phyloP scores from a whole-genome alignment of 208 protist genomes.

The Acanthamoeba divionensis region DNA sequence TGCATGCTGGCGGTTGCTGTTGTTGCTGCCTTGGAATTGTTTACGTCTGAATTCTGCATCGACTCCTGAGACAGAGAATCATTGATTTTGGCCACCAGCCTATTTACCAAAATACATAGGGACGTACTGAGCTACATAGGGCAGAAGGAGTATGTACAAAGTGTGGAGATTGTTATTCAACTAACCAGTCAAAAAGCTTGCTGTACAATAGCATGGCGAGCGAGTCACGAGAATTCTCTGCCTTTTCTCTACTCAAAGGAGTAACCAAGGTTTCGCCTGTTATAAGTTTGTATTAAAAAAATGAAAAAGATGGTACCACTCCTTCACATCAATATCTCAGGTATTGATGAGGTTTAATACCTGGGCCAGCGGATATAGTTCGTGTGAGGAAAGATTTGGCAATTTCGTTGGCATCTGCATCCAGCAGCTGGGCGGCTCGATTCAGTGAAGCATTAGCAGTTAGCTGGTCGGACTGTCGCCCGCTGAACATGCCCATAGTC shows the following conservation, averaged over 20 bases:
- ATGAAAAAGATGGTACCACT: no score
- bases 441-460: slow-evolving; percentile 34
- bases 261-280: slow-evolving; percentile 23
- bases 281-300: no score
- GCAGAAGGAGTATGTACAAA: slow-evolving; percentile 75
- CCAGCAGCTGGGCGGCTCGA: slow-evolving; percentile 3
- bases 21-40: slow-evolving; percentile 79
- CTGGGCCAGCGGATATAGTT: no score
- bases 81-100: slow-evolving; percentile 80
- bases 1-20: no score
- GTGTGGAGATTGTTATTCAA: slow-evolving; percentile 72
- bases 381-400: slow-evolving; percentile 6
- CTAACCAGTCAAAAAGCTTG: slow-evolving; percentile 82
- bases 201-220: slow-evolving; percentile 81
- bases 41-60: slow-evolving; percentile 71
- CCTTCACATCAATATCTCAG: no score
- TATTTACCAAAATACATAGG: slow-evolving; percentile 78
- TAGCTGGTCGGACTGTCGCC: neutral
- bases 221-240: slow-evolving; percentile 73
- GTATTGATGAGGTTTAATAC: no score
- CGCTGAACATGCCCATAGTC: neutral
- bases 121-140: slow-evolving; percentile 87
- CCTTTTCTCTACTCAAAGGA: slow-evolving; percentile 71
- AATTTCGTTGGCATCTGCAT: neutral
- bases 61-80: slow-evolving; percentile 81